A percentile compares a stretch with the other conserved stretches of the same genome.
Evolutionary conservation across 345 rosid species (phyloP).

Genomic region (Populus simonii): DNA sequence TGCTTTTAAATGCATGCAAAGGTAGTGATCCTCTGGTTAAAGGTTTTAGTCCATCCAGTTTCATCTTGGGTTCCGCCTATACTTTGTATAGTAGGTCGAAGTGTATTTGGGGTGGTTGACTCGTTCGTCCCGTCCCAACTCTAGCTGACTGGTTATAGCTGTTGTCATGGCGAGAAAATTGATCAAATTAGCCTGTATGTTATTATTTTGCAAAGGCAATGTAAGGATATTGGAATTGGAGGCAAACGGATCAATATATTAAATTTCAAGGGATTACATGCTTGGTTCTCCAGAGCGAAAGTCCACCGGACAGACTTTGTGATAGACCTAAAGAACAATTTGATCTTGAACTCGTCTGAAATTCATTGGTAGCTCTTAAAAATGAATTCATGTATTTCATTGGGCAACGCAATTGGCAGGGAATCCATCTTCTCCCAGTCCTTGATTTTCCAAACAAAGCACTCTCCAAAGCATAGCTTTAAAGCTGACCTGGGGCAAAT

Average conservation of each 20-base stretch:
- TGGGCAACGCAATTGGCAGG: conserved; percentile 30
- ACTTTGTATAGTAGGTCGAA: not conserved
- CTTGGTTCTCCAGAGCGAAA: not conserved
- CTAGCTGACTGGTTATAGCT: no score
- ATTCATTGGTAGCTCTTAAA: not conserved
- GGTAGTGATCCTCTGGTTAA: not conserved
- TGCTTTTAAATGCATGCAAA: not conserved
- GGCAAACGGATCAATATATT: not conserved
- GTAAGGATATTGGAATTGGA: not conserved
- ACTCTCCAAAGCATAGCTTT: conserved; percentile 7
- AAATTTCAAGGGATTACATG: not conserved
- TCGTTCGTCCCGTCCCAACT: no score
- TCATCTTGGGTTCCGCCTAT: not conserved
- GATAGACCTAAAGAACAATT: not conserved
- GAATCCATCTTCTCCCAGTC: conserved; percentile 29
- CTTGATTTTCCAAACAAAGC: conserved; percentile 38
- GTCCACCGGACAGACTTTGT: not conserved
- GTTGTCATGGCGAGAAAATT: no score
- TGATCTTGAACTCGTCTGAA: not conserved
- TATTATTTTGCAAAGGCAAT: no score
- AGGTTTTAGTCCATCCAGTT: not conserved
- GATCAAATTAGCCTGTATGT: no score
- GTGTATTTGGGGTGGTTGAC: no score
- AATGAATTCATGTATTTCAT: conserved; percentile 2
- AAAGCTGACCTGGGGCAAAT: no score